These are phyloP conservation scores for Debaryomyces subglobosus DNA, from an alignment of 1,139 yeast species.

Conservation along the genomic window DNA sequence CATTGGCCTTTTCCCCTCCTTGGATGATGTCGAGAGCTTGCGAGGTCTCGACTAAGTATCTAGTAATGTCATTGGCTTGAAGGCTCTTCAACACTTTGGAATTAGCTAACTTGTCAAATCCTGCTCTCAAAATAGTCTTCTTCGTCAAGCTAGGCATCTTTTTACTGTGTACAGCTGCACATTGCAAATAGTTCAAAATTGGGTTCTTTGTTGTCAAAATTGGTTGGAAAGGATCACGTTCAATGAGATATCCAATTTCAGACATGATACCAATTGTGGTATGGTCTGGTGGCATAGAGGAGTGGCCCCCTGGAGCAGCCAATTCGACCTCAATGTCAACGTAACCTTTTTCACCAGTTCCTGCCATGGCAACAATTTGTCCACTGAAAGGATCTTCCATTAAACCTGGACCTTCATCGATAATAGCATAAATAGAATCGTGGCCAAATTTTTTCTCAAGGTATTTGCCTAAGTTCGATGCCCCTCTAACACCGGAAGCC, in stretches of 20 bases:
- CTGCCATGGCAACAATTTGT: conserved; percentile 41
- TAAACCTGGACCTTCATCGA: conserved; percentile 49
- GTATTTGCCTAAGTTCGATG: conserved; percentile 29
- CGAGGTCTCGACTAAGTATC: conserved; percentile 37
- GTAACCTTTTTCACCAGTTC: conserved; percentile 47
- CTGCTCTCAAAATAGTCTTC: conserved; percentile 37
- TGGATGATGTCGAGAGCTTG: conserved; percentile 40
- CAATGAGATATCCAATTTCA: conserved; percentile 42
- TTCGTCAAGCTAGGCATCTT: conserved; percentile 24
- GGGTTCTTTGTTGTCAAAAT: conserved; percentile 39
- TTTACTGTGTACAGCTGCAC: conserved; percentile 37
- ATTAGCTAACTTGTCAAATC: conserved; percentile 36
- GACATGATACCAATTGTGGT: conserved; percentile 48
- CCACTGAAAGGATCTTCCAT: conserved; percentile 29
- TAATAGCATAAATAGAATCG: conserved; percentile 41
- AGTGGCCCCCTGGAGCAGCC: conserved; percentile 50
- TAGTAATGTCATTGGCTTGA: conserved; percentile 20
- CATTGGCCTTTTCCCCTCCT: conserved; percentile 46
- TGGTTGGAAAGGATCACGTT: conserved; percentile 39
- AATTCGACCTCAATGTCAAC: conserved; percentile 35
- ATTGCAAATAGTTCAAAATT: conserved; percentile 34
- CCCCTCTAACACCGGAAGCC: conserved; percentile 41
- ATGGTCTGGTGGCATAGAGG: conserved; percentile 50
- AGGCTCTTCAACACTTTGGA: conserved; percentile 25
- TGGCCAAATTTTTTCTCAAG: conserved; percentile 37